phyloP scores from a whole-genome alignment of 75 land plant species.

The Pinus tabuliformis region DNA sequence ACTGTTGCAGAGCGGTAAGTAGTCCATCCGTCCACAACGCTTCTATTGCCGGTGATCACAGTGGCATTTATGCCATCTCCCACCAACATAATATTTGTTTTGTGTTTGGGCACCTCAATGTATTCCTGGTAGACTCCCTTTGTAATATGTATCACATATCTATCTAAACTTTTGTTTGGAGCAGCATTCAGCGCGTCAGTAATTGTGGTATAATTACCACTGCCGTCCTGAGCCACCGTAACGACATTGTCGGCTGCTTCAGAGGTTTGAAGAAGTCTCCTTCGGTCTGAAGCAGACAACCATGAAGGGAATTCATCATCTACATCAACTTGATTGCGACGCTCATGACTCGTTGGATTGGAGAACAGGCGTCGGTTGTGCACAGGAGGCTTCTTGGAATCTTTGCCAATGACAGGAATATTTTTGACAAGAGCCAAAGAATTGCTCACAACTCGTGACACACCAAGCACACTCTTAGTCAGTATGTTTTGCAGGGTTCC shows the following conservation, averaged over 20 bases:
- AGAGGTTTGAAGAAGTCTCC: not conserved
- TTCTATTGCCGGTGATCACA: conserved; percentile 23
- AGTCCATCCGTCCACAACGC: conserved; percentile 6
- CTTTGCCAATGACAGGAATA: conserved; percentile 19
- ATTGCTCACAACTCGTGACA: conserved; percentile 37
- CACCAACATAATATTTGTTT: conserved; percentile 14
- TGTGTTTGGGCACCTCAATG: conserved; percentile 7
- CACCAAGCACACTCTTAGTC: conserved; percentile 8
- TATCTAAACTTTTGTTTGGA: conserved; percentile 26
- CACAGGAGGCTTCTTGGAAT: conserved; percentile 8
- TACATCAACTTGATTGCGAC: no score
- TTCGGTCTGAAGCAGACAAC: conserved; percentile 28
- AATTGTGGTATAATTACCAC: conserved; percentile 46
- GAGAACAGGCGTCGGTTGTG: conserved; percentile 12
- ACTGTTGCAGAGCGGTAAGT: conserved; percentile 20
- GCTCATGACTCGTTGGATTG: not conserved
- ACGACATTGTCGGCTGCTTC: conserved; percentile 16
- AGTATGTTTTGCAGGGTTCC: conserved; percentile 6
- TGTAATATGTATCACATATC: conserved; percentile 23
- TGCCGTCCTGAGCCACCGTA: conserved; percentile 55
- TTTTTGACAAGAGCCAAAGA: conserved; percentile 45
- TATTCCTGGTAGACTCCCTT: conserved; percentile 30
- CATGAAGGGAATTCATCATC: conserved; percentile 37
- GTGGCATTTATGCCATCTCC: conserved; percentile 30
- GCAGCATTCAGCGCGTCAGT: conserved; percentile 44